A percentile compares a stretch with the other conserved stretches of the same genome.
Conservation (phyloP, 2,329 filamentous ascomycete genomes). For the Phoma herbarum region DNA sequence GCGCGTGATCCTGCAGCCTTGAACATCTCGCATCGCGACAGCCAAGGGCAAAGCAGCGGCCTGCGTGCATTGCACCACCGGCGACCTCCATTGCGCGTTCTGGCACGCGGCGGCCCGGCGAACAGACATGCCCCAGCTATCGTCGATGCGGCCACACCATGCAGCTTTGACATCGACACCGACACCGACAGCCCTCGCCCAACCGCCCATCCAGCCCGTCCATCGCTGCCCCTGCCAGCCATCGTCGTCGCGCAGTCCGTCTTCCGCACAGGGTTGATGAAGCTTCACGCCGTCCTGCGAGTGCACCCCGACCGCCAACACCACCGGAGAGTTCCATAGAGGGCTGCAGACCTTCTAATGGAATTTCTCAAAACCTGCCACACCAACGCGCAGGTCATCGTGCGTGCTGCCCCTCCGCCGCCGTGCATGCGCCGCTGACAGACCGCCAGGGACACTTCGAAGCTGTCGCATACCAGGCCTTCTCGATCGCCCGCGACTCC, state of each 20-base stretch:
- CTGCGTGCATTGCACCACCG: not conserved
- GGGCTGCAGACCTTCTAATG: constrained; percentile 47
- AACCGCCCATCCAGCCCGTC: constrained; percentile 5
- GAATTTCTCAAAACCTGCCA: constrained; percentile 51
- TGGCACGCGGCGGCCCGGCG: constrained; percentile 27
- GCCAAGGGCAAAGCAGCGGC: too few species aligned
- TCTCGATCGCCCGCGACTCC: constrained; percentile 41
- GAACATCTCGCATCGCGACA: too few species aligned
- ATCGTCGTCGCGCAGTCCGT: not conserved
- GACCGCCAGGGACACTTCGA: constrained; percentile 46
- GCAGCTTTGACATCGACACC: constrained; percentile 33
- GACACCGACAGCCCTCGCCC: not conserved
- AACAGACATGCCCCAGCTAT: constrained; percentile 39
- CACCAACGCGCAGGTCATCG: constrained; percentile 53
- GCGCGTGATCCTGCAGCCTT: constrained; percentile 9
- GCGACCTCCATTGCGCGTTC: not conserved
- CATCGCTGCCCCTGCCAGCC: constrained; percentile 13
- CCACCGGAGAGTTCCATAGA: constrained; percentile 51
- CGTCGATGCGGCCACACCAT: constrained; percentile 33
- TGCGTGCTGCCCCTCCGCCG: constrained; percentile 22
- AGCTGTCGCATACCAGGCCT: constrained; percentile 49
- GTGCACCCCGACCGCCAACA: constrained; percentile 48
- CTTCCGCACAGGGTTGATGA: constrained; percentile 46
- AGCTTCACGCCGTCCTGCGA: constrained; percentile 46
- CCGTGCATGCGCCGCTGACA: constrained; percentile 23